Evolutionary conservation across 495 filamentous ascomycete species (phyloP).

Genomic region (Penicillium lividum): DNA sequence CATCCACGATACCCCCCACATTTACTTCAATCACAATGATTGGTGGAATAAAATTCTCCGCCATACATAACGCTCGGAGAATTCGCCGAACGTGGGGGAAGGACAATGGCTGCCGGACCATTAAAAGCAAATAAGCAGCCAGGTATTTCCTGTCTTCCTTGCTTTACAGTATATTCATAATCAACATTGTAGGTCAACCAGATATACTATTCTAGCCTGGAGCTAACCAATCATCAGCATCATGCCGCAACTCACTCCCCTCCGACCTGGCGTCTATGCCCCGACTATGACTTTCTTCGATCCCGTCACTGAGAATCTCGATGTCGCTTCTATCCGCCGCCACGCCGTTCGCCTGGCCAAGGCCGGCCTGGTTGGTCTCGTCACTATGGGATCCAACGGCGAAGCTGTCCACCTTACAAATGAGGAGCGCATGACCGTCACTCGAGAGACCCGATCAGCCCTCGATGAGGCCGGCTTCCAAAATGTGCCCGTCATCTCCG

Average conservation of each 20-base stretch:
- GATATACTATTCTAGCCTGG: background rate
- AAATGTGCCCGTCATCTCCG: slow-evolving; percentile 76
- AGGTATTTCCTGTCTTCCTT: slow-evolving; percentile 1
- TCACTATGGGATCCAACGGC: slow-evolving; percentile 89
- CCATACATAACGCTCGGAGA: slow-evolving; percentile 25
- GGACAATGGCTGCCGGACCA: background rate
- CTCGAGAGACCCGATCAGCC: slow-evolving; percentile 75
- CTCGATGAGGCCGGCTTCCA: slow-evolving; percentile 78
- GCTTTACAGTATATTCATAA: background rate
- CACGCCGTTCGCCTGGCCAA: slow-evolving; percentile 80
- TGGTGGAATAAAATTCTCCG: slow-evolving; percentile 31
- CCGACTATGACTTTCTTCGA: slow-evolving; percentile 93
- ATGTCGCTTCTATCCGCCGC: slow-evolving; percentile 73
- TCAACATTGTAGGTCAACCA: slow-evolving; percentile 1
- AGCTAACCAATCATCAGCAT: slow-evolving; percentile 14
- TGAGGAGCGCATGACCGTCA: slow-evolving; percentile 74
- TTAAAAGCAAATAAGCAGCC: slow-evolving; percentile 4
- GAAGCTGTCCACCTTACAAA: slow-evolving; percentile 82
- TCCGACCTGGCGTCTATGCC: slow-evolving; percentile 83
- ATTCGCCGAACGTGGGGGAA: slow-evolving; percentile 33
- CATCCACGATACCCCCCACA: slow-evolving; percentile 24
- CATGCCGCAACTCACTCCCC: slow-evolving; percentile 52
- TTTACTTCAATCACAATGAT: slow-evolving; percentile 12
- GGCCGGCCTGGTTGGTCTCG: slow-evolving; percentile 78
- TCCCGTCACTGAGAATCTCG: slow-evolving; percentile 76